Evolutionary conservation across 192 early-diverging fungal species (phyloP).

Genomic region (Backusella liffmaniae): DNA sequence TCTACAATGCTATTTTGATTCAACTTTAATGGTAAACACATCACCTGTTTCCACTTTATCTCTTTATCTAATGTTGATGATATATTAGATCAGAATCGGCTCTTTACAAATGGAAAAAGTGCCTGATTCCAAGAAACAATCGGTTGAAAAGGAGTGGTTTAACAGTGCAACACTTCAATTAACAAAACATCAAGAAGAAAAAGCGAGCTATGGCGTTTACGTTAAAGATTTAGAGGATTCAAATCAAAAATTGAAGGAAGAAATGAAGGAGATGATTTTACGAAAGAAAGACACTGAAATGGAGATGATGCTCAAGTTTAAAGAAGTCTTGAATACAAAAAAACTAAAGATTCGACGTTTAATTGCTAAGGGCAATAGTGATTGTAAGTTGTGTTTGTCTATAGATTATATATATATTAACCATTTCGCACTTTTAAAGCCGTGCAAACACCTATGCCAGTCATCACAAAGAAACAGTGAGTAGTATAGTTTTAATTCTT

Average conservation of each 20-base stretch:
- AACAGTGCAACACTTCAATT: not conserved
- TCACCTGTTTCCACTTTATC: not conserved
- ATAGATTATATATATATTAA: not conserved
- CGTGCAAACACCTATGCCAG: not conserved
- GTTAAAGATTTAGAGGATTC: not conserved
- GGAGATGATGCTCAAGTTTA: not conserved
- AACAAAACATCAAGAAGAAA: not conserved
- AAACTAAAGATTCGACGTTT: not conserved
- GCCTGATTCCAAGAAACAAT: not conserved
- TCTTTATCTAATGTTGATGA: not conserved
- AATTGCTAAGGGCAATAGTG: not conserved
- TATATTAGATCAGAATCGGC: not conserved
- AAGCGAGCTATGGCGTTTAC: not conserved
- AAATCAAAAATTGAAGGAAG: not conserved
- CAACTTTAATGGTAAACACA: not conserved
- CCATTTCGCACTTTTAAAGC: not conserved
- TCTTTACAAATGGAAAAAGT: not conserved
- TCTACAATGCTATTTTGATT: not conserved
- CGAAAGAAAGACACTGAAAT: not conserved
- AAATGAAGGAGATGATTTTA: not conserved
- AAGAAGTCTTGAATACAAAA: not conserved
- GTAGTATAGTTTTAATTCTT: not conserved
- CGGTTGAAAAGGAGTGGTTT: not conserved
- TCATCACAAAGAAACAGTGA: not conserved
- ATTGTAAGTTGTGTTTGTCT: not conserved